A percentile compares a stretch with the other conserved stretches of the same genome.
These are phyloP conservation scores for Prasinococcaceae sp. DNA, from an alignment of 139 green algal genomes.

Conservation along the genomic window DNA sequence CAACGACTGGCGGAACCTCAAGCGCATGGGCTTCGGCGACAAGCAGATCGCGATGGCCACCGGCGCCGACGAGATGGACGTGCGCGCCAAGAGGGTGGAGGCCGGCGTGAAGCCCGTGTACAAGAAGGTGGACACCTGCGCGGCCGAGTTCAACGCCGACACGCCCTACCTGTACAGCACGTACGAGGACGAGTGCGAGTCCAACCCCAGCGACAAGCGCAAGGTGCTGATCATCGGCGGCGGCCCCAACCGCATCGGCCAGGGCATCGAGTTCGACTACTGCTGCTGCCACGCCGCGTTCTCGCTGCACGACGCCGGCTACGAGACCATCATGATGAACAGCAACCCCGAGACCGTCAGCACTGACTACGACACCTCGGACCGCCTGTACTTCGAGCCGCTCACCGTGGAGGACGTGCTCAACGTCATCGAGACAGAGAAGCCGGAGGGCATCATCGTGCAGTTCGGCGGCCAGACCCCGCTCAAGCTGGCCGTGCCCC, in stretches of 20 bases:
- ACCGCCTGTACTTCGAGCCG: conserved; percentile 97
- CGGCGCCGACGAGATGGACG: conserved; percentile 9
- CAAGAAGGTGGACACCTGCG: conserved; percentile 98
- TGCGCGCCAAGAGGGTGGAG: conserved; percentile 38
- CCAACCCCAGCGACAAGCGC: conserved; percentile 37
- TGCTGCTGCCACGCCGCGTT: conserved; percentile 99
- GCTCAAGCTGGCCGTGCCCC: conserved; percentile 69
- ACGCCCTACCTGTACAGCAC: conserved; percentile 87
- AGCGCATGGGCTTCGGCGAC: conserved; percentile 79
- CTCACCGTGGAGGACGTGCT: conserved; percentile 86
- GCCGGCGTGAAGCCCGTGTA: conserved; percentile 61
- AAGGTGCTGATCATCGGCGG: conserved; percentile 94
- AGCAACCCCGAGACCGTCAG: conserved; percentile 96
- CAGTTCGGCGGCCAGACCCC: conserved; percentile 99
- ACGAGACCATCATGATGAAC: conserved; percentile 99
- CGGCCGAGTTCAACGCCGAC: conserved; percentile 91
- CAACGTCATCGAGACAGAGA: conserved; percentile 88
- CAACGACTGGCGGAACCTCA: conserved; percentile 23
- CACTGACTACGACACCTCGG: conserved; percentile 94
- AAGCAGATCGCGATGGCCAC: conserved; percentile 55
- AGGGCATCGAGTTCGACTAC: conserved; percentile 99
- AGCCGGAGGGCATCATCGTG: conserved; percentile 95
- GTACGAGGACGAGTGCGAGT: conserved; percentile 85
- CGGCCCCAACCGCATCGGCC: conserved; percentile 97
- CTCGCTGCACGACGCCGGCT: conserved; percentile 67